Evolutionary conservation across 192 early-diverging fungal species (phyloP), one percentile per base, ranked within the genome.

Genomic region (Backusella parvicylindrica): DNA sequence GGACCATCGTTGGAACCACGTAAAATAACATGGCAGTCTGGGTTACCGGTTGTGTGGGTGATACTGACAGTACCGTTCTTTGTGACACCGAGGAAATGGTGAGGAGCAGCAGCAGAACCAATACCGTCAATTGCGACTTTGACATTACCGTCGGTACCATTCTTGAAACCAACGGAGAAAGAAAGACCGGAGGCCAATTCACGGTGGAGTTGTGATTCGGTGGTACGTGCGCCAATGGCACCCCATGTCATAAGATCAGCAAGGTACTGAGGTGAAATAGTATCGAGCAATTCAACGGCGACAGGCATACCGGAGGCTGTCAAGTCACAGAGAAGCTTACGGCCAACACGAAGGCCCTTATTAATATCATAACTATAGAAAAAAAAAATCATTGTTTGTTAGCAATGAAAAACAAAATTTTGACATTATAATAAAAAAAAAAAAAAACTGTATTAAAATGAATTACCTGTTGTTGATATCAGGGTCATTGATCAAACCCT

Each of bases 61-160:
- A 95, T 95, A 28, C 93, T 93, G 50, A 89, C 90, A 37, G 92
- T 85, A 11, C 94, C 94, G 73, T 92, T 91, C 86, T 95, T 95
- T 64, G 93, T 94, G 16, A 95, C 94, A 11, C 92, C 93, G 64
- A 95, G 82, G 86, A 95, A 95, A 73, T 90, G 88, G 74, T 95
- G 93, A 33, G 85, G 82, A 8, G 83, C 84, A 47, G 90, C 88
- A 40, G 97, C 92, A 11, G 96, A 91, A 81, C 92, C 91, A 81
- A 98, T 95, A 26, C 95, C 97, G 78, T 99, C 97, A 30, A 97
- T 75, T 2, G 97, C 97, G 23, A 98, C 92, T 43, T 81, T 84
- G 63, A 96, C 90, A 69, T 88, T 86, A 69, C 93, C 93, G 53
- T 93, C 91, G 11, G 93, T 93, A 56, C 92, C 93, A 82, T 93